A percentile compares a stretch with the other conserved stretches of the same genome.
These are phyloP conservation scores for Hypoxylon sp. DNA, from an alignment of 2,329 filamentous ascomycete genomes.

Conservation along the genomic window DNA sequence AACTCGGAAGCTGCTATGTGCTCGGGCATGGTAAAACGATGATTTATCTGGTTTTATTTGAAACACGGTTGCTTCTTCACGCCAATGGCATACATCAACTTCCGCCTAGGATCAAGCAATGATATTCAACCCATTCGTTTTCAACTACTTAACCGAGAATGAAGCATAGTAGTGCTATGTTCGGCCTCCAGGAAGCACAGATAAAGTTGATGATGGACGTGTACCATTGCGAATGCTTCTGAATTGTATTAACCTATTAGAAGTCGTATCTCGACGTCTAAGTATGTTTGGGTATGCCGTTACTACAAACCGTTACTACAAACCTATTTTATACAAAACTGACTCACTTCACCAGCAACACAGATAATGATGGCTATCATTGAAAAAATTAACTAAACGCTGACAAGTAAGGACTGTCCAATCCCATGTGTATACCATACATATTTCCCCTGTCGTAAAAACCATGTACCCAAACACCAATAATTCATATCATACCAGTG, in stretches of 20 bases:
- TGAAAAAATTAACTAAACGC: constrained; percentile 13
- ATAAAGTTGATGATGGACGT: neutral
- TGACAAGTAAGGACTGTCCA: constrained; percentile 7
- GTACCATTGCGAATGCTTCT: neutral
- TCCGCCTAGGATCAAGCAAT: too few species aligned
- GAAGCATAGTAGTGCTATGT: neutral
- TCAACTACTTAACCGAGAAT: neutral
- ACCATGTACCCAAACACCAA: constrained; percentile 8
- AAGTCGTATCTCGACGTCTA: neutral
- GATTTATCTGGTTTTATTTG: too few species aligned
- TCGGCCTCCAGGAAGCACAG: too few species aligned
- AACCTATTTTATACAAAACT: neutral
- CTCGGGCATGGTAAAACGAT: too few species aligned
- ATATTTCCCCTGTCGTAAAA: neutral
- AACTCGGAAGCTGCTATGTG: too few species aligned
- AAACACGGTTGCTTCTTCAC: too few species aligned
- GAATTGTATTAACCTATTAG: neutral
- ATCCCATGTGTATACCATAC: constrained; percentile 3
- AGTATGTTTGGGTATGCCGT: neutral
- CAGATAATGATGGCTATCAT: constrained; percentile 1
- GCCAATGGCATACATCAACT: too few species aligned
- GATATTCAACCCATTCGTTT: too few species aligned
- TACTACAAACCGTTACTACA: neutral
- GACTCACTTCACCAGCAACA: neutral
- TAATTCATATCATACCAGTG: neutral